Evolutionary conservation across 805 yeast genomes (phyloP).

Genomic region (Monosporozyma aerobia): DNA sequence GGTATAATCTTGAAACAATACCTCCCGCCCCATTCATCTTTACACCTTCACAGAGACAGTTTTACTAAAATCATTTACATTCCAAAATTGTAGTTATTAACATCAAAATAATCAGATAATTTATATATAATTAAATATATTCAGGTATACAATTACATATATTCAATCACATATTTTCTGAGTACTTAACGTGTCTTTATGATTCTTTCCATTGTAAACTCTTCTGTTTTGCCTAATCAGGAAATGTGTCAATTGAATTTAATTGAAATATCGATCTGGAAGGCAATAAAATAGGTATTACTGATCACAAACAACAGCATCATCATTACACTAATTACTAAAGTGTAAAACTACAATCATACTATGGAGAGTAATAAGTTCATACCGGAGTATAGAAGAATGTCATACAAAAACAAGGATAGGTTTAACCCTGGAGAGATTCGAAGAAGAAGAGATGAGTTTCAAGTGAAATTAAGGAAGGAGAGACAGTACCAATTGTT

Average conservation of each 20-base stretch:
- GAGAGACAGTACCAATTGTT: conserved; percentile 88
- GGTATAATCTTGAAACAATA: neutral
- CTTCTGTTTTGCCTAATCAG: neutral
- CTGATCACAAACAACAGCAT: neutral
- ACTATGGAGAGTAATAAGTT: neutral
- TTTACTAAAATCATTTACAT: neutral
- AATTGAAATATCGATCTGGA: neutral
- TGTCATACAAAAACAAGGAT: conserved; percentile 86
- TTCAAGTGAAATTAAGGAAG: conserved; percentile 89
- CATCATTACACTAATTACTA: no score
- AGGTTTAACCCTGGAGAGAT: conserved; percentile 88
- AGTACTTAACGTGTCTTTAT: neutral
- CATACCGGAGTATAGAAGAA: conserved; percentile 35
- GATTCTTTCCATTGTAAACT: neutral
- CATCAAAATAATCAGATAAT: no score
- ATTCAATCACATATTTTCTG: neutral
- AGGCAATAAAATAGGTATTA: neutral
- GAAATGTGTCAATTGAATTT: neutral
- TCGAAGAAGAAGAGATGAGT: conserved; percentile 91
- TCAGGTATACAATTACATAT: neutral
- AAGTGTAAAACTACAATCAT: no score
- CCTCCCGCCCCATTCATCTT: neutral
- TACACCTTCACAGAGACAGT: neutral
- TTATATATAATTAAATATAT: no score
- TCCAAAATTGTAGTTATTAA: neutral